Conservation (phyloP, 345 rosid species). For the Toxicodendron radicans region DNA sequence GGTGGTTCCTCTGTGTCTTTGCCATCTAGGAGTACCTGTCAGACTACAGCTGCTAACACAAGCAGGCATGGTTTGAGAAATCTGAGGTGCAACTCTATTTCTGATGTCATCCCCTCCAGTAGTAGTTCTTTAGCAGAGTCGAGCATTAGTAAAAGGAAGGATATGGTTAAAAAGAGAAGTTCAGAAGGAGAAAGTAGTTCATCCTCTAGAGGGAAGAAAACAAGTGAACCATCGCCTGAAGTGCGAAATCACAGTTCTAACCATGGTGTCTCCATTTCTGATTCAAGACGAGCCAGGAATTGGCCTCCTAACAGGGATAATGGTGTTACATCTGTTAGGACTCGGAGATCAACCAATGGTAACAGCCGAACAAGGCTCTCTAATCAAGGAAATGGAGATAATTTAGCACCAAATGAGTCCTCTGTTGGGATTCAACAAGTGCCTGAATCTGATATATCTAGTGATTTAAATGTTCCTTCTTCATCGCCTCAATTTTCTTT, state of each 20-base stretch:
- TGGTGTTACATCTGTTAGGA: slow-evolving; percentile 44
- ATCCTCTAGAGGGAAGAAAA: slow-evolving; percentile 56
- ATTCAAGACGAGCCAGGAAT: slow-evolving; percentile 57
- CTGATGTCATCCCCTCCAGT: slow-evolving; percentile 46
- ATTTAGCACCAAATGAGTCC: slow-evolving; percentile 32
- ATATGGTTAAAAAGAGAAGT: slow-evolving; percentile 44
- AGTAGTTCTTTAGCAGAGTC: slow-evolving; percentile 54
- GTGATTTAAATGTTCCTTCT: slow-evolving; percentile 44
- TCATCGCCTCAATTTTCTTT: slow-evolving; percentile 32
- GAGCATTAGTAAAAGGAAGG: slow-evolving; percentile 42
- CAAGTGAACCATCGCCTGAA: slow-evolving; percentile 45
- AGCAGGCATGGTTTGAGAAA: slow-evolving; percentile 49
- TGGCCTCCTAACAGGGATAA: slow-evolving; percentile 43
- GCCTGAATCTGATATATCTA: slow-evolving; percentile 43
- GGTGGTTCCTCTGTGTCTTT: slow-evolving; percentile 35
- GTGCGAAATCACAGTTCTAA: slow-evolving; percentile 37
- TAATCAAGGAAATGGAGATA: slow-evolving; percentile 46
- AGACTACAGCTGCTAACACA: slow-evolving; percentile 34
- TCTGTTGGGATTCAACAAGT: slow-evolving; percentile 35
- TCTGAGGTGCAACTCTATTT: slow-evolving; percentile 51
- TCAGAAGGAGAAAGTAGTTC: slow-evolving; percentile 70
- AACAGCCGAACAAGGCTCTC: slow-evolving; percentile 41
- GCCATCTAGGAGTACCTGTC: slow-evolving; percentile 42
- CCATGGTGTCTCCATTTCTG: slow-evolving; percentile 52
- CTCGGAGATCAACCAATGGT: slow-evolving; percentile 46